These are phyloP conservation scores for Pichia sp. DNA, from an alignment of 1,139 yeast species.

Conservation along the genomic window DNA sequence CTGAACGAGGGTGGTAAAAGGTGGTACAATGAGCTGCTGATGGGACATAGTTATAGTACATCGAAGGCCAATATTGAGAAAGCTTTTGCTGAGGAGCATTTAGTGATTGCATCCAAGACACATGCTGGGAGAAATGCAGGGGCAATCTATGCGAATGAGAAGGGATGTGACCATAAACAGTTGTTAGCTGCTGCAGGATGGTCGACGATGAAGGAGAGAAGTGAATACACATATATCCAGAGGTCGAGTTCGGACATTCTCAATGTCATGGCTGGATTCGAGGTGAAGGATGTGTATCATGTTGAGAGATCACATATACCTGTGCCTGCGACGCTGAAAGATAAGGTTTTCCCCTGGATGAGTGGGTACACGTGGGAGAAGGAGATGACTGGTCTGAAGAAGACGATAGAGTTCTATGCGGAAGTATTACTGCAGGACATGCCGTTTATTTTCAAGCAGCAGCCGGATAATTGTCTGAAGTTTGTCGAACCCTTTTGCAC, in stretches of 20 bases:
- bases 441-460: not conserved
- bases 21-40: not conserved
- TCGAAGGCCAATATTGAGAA: not conserved
- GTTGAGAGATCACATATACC: not conserved
- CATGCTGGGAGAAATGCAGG: slow-evolving; percentile 1
- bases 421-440: not conserved
- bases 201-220: not conserved
- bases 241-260: not conserved
- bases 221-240: not conserved
- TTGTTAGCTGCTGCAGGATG: not conserved
- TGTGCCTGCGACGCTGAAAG: not conserved
- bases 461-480: not conserved
- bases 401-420: not conserved
- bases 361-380: not conserved
- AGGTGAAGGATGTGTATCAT: not conserved
- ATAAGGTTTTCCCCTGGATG: slow-evolving; percentile 1
- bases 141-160: not conserved
- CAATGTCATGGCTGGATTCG: slow-evolving; percentile 1
- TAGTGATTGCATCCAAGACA: not conserved
- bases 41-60: not conserved
- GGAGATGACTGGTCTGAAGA: not conserved
- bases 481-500: not conserved
- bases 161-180: not conserved
- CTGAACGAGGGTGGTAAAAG: not conserved
- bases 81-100: not conserved